Percentiles rank a stretch among this genome's conserved stretches.
Evolutionary conservation across 1,284 basidiomycete genomes (phyloP).

Genomic region (Marasmius fiardii): DNA sequence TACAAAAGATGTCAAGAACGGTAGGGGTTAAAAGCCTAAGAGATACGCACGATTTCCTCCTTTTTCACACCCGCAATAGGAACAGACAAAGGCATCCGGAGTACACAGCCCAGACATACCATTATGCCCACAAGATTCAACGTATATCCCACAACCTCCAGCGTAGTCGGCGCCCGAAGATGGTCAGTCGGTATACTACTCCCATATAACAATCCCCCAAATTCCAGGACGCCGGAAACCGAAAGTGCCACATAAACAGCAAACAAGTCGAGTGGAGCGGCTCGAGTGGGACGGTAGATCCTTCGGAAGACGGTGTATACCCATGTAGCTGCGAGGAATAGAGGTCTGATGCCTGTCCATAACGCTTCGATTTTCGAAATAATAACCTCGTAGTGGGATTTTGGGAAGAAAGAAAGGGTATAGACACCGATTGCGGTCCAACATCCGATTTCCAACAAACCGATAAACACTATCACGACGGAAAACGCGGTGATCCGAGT

Average conservation of each 20-base stretch:
- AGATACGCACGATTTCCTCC: constrained; percentile 46
- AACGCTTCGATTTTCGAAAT: constrained; percentile 25
- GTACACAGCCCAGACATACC: constrained; percentile 37
- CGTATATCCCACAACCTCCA: constrained; percentile 23
- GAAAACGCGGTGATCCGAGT: constrained; percentile 39
- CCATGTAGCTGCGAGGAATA: constrained; percentile 51
- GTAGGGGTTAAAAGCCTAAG: not conserved
- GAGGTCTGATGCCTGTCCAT: constrained; percentile 29
- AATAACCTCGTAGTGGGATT: constrained; percentile 39
- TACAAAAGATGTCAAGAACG: constrained; percentile 20
- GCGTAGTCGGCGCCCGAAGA: constrained; percentile 30
- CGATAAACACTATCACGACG: constrained; percentile 44
- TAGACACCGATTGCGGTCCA: constrained; percentile 52
- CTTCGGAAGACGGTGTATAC: constrained; percentile 45
- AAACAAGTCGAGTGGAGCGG: constrained; percentile 52
- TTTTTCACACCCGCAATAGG: constrained; percentile 46
- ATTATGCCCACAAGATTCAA: constrained; percentile 40
- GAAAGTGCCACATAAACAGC: constrained; percentile 45
- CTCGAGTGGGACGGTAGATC: constrained; percentile 33
- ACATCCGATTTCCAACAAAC: constrained; percentile 43
- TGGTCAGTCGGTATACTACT: constrained; percentile 33
- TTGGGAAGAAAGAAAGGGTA: too few relatives aligned
- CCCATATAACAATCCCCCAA: constrained; percentile 50
- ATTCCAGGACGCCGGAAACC: constrained; percentile 34
- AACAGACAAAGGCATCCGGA: constrained; percentile 55